phyloP scores from a whole-genome alignment of 208 protist genomes.

The Trypanosoma scelopori region DNA sequence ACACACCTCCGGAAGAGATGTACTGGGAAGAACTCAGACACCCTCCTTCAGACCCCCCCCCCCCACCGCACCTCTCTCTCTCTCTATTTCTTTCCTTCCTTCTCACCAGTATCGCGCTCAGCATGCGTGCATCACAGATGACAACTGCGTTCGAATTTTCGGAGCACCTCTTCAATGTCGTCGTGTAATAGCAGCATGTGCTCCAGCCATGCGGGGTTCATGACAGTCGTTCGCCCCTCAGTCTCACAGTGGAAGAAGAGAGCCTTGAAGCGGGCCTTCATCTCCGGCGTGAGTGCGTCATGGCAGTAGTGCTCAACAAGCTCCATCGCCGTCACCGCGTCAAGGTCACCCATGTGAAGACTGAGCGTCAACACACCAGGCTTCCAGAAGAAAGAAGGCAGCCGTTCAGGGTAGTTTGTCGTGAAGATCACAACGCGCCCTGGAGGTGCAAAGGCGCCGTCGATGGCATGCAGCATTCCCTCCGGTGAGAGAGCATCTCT shows the following conservation, averaged over 20 bases:
- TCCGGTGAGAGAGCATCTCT: conserved; percentile 76
- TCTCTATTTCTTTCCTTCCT: too few relatives aligned
- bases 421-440: conserved; percentile 90
- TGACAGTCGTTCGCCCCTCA: background rate
- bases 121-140: background rate
- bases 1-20: background rate
- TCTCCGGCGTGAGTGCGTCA: conserved; percentile 21
- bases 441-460: conserved; percentile 78
- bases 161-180: conserved; percentile 29
- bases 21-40: conserved; percentile 10
- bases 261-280: conserved; percentile 2
- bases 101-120: too few relatives aligned
- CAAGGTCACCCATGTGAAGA: conserved; percentile 65
- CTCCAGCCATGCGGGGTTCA: conserved; percentile 54
- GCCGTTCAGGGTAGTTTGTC: conserved; percentile 85
- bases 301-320: conserved; percentile 69
- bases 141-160: conserved; percentile 11
- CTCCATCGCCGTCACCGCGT: conserved; percentile 36
- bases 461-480: conserved; percentile 84
- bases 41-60: too few relatives aligned
- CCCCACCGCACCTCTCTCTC: too few relatives aligned
- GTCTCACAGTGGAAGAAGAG: conserved; percentile 14
- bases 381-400: conserved; percentile 61
- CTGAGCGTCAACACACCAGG: conserved; percentile 69
- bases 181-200: conserved; percentile 25